Conservation (phyloP, 371 early-diverging fungal species). For the Mortierella sp. region DNA sequence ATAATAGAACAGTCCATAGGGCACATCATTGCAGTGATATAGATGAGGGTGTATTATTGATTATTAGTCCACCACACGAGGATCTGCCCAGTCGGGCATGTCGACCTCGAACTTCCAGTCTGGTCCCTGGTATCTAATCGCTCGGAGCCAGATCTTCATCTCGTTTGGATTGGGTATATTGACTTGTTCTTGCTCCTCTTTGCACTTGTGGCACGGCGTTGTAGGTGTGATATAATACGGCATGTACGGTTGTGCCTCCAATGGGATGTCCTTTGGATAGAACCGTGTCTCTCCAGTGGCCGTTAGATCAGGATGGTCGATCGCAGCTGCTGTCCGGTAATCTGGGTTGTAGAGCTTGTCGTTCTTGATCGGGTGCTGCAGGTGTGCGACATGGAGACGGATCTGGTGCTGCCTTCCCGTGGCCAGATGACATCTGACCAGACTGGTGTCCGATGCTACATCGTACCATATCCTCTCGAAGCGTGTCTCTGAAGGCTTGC, state of each 20-base stretch:
- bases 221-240: slow-evolving; percentile 30
- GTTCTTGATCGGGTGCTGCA: slow-evolving; percentile 44
- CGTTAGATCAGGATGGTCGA: not conserved
- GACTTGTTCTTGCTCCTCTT: slow-evolving; percentile 20
- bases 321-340: slow-evolving; percentile 8
- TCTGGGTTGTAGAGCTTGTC: slow-evolving; percentile 44
- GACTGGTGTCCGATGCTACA: slow-evolving; percentile 27
- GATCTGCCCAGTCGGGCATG: slow-evolving; percentile 53
- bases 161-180: slow-evolving; percentile 31
- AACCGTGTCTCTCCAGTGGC: slow-evolving; percentile 41
- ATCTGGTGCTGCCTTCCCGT: slow-evolving; percentile 55
- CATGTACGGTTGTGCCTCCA: slow-evolving; percentile 49
- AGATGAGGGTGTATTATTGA: too few relatives aligned
- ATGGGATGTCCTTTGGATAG: slow-evolving; percentile 38
- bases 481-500: slow-evolving; percentile 45
- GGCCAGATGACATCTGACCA: slow-evolving; percentile 40
- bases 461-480: slow-evolving; percentile 49
- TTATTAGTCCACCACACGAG: slow-evolving; percentile 22
- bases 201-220: slow-evolving; percentile 49
- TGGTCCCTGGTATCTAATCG: slow-evolving; percentile 47
- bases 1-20: too few relatives aligned
- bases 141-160: slow-evolving; percentile 55
- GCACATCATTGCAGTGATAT: too few relatives aligned
- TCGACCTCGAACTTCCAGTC: slow-evolving; percentile 53
- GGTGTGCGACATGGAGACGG: slow-evolving; percentile 41